Evolutionary conservation across 306 rosid genomes (phyloP), one percentile per base, ranked within the genome.

Genomic region (Senna tora): DNA sequence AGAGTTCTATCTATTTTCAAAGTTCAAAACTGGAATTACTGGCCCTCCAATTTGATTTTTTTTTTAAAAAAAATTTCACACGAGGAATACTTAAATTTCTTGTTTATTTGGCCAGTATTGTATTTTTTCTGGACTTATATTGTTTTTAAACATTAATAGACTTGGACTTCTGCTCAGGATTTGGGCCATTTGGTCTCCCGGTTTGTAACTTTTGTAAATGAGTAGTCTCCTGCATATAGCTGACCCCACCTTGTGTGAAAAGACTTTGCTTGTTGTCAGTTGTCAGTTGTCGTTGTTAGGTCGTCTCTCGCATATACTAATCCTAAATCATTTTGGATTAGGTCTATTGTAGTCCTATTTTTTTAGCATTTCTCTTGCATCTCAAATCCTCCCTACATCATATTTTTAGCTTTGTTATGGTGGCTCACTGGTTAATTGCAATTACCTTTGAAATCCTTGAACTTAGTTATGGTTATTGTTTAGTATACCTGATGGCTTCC

Each of bases 11-110:
- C 38, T 32, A 19, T 38, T 74, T 12, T 54, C 9, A 15, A 61
- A 60, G 64, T 51, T 69, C 65, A 54, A 17, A 74, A 16, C 30
- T 71, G 54, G 70, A 46, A 57, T 20, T 32, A 13, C 33, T 42
- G 22, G 69, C 30, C 43, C 39, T 64, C 46, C 34, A 49, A 32
- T 47, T 57, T 25, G 30, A 25, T 25, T 25, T 3, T 25, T 25
- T 25, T 25, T 25, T 61, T 14, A 47, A 4, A 30, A 28, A 1
- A 22, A 45, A 50, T 19, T 14, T 22, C 14, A 6, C 41, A 41
- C 2, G 47, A n/a, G 60, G 47, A n/a, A 52, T 71, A 11, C 41
- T 63, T 14, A 19, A 46, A 45, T 42, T 50, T 10, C 4, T 34
- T 59, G 16, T 71, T 75, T 65, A 34, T 67, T 53, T 43, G 30